phyloP scores from a whole-genome alignment of 2,329 filamentous ascomycete species.

The Sphaerulina vaccinii region DNA sequence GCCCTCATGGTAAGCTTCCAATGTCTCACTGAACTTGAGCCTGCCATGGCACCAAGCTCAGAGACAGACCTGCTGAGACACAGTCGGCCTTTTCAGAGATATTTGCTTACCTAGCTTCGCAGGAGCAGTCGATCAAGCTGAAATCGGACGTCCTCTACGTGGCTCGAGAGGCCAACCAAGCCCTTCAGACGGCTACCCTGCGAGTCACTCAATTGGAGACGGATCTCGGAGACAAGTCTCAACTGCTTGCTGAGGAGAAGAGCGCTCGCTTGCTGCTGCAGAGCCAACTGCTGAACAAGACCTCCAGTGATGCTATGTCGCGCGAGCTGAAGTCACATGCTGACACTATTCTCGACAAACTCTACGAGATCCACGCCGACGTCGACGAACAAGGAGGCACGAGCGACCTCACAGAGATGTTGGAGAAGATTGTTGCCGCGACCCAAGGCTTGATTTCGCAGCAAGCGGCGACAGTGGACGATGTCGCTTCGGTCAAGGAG shows the following conservation, averaged over 20 bases:
- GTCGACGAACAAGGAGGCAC: conserved; percentile 13
- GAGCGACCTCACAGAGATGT: conserved; percentile 12
- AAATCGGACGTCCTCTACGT: conserved; percentile 23
- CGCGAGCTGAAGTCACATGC: conserved; percentile 18
- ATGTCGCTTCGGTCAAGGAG: conserved; percentile 24
- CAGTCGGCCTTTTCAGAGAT: no score
- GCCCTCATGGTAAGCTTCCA: no score
- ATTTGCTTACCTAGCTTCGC: no score
- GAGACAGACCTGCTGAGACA: no score
- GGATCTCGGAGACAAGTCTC: conserved; percentile 24
- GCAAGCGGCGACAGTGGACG: conserved; percentile 18
- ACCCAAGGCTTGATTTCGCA: conserved; percentile 23
- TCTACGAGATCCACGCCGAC: conserved; percentile 24
- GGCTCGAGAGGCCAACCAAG: conserved; percentile 19
- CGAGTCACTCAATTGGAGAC: conserved; percentile 23
- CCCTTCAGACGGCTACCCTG: conserved; percentile 13
- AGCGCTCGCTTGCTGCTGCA: conserved; percentile 26
- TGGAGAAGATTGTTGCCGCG: conserved; percentile 23
- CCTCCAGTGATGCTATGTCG: conserved; percentile 12
- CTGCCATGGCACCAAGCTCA: no score
- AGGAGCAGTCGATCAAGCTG: conserved; percentile 13
- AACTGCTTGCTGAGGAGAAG: conserved; percentile 28
- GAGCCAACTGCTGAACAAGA: conserved; percentile 16
- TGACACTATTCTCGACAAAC: conserved; percentile 27
- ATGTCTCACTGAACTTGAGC: no score